A percentile compares a stretch with the other conserved stretches of the same genome.
phyloP scores from a whole-genome alignment of 2,329 filamentous ascomycete genomes.

The Colletotrichum tanaceti region DNA sequence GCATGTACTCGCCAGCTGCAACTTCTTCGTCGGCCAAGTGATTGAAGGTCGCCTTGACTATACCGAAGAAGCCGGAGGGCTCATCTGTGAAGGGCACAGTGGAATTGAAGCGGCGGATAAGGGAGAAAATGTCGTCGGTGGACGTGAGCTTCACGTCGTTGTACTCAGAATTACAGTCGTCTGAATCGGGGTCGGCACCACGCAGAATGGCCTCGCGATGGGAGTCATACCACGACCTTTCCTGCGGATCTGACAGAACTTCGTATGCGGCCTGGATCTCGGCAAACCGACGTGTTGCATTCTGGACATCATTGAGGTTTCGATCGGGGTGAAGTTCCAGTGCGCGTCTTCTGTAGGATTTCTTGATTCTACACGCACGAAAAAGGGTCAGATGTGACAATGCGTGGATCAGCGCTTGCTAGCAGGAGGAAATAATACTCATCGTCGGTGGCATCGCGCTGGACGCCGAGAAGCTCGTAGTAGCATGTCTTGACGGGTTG shows the following conservation, averaged over 20 bases:
- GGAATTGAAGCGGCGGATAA: constrained; percentile 85
- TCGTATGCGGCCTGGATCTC: constrained; percentile 95
- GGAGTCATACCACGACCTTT: constrained; percentile 97
- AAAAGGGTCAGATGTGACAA: constrained; percentile 26
- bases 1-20: constrained; percentile 77
- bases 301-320: constrained; percentile 87
- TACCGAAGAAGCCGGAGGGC: constrained; percentile 85
- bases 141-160: constrained; percentile 81
- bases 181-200: constrained; percentile 64
- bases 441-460: constrained; percentile 79
- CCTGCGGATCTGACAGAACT: constrained; percentile 94
- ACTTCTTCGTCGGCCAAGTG: constrained; percentile 84
- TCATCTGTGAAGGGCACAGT: constrained; percentile 84
- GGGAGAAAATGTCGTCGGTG: constrained; percentile 78
- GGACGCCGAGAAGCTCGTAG: constrained; percentile 84
- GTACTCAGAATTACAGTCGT: constrained; percentile 67
- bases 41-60: constrained; percentile 80
- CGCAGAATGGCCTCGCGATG: constrained; percentile 87
- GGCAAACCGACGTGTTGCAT: constrained; percentile 86
- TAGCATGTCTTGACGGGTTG: constrained; percentile 74
- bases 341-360: constrained; percentile 89
- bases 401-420: neutral
- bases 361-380: constrained; percentile 77
- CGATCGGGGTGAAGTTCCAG: constrained; percentile 95
- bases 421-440: constrained; percentile 66